phyloP scores from a whole-genome alignment of 169 alveolate genomes.

The Eimeria maxima region DNA sequence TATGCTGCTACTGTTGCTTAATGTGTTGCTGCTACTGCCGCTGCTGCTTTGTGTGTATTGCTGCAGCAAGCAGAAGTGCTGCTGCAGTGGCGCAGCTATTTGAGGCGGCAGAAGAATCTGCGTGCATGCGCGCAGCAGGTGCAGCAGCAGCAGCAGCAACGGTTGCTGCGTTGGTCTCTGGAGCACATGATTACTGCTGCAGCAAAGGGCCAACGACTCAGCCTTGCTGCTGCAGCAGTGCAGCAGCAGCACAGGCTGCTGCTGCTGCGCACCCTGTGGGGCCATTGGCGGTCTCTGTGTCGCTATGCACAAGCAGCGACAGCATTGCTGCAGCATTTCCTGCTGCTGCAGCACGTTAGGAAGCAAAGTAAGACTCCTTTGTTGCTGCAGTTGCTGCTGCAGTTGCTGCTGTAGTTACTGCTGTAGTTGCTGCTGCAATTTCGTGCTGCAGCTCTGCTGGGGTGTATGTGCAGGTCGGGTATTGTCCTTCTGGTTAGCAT shows the following conservation, averaged over 20 bases:
- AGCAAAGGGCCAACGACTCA: slow-evolving; percentile 17
- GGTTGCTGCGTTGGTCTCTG: slow-evolving; percentile 1
- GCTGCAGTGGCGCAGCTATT: slow-evolving; percentile 6
- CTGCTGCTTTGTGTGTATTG: neutral
- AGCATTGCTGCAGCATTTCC: slow-evolving; percentile 70
- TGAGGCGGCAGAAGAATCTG: neutral
- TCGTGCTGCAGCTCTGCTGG: slow-evolving; percentile 18
- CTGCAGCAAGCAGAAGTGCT: slow-evolving; percentile 50
- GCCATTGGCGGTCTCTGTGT: slow-evolving; percentile 8
- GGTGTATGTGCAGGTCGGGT: slow-evolving; percentile 48
- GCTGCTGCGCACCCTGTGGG: slow-evolving; percentile 46
- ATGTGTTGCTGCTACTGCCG: neutral
- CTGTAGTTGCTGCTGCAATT: neutral
- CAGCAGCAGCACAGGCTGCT: slow-evolving; percentile 32
- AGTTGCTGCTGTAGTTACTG: neutral
- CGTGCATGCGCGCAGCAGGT: slow-evolving; percentile 58
- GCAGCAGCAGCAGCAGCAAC: slow-evolving; percentile 62
- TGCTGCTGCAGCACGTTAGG: slow-evolving; percentile 35
- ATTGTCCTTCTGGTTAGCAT: neutral
- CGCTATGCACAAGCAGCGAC: slow-evolving; percentile 47
- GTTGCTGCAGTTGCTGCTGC: slow-evolving; percentile 4
- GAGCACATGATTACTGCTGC: slow-evolving; percentile 58
- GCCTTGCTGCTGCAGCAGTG: slow-evolving; percentile 58
- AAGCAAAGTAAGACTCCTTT: neutral
- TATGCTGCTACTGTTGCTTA: neutral